These are phyloP conservation scores for Oryza meyeriana DNA, from an alignment of 176 grass and related monocot genomes.

Conservation along the genomic window DNA sequence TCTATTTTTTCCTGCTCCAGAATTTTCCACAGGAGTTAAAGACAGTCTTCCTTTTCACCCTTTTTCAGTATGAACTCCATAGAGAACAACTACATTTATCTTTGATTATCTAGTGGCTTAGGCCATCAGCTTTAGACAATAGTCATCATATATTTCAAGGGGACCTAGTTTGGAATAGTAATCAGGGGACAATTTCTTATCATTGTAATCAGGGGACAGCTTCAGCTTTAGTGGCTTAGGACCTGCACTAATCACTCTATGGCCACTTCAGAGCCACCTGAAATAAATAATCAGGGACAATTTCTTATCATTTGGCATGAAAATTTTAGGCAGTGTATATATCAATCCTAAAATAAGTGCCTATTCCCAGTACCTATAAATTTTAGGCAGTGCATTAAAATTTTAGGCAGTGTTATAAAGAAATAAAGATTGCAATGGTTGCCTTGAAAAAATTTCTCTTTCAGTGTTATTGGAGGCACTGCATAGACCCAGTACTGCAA, in stretches of 20 bases:
- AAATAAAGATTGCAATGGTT: too few species aligned
- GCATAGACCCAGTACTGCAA: too few species aligned
- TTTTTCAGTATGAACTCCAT: not conserved
- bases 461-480: too few species aligned
- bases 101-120: not conserved
- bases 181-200: too few species aligned
- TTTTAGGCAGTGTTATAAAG: too few species aligned
- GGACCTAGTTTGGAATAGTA: not conserved
- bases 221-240: too few species aligned
- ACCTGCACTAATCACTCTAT: constrained; percentile 86
- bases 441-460: too few species aligned
- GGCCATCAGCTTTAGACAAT: not conserved
- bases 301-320: not conserved
- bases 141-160: not conserved
- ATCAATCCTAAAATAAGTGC: constrained; percentile 38
- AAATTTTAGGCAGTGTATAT: not conserved
- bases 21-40: not conserved
- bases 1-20: not conserved
- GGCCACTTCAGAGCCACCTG: constrained; percentile 84
- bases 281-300: constrained; percentile 30
- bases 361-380: too few species aligned
- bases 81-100: not conserved
- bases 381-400: too few species aligned
- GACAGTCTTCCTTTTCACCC: not conserved
- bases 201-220: too few species aligned